Evolutionary conservation across 2,329 filamentous ascomycete species (phyloP), one percentile per base, ranked within the genome.

Genomic region (Whalleya microplaca): DNA sequence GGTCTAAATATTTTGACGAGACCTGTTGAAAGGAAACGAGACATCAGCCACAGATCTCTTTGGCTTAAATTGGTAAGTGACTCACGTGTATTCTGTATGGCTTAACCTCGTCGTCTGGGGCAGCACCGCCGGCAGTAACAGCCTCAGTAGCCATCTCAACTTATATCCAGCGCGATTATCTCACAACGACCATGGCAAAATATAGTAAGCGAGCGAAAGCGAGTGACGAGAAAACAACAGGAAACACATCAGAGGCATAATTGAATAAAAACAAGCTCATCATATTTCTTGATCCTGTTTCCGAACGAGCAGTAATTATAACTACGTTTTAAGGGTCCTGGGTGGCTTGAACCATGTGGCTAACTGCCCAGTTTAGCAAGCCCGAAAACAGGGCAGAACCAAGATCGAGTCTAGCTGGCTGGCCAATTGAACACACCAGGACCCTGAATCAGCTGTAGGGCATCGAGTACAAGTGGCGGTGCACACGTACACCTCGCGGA

Each of bases 1-100:
- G 77, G 45, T 88, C 82, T 1, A 90, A 78, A 69, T 90, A 90
- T 65, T 82, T 84, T 52, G 80, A 83, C 2, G 86, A 89, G 16
- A 90, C 82, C 86, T 88, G 53, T 27, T 7, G 45, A 41, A 32
- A 18, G 12, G n/a, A 41, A 20, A n/a, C 16, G 16, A 27, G 41
- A 52, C 42, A 59, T 76, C 54, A 76, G 72, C 65, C 53, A 66
- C 55, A 58, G 32, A n/a, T n/a, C n/a, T 12, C 5, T 43, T 21
- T 37, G 45, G 21, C 7, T 47, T 29, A 51, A 44, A 53, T 56
- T 44, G 45, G 45, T 29, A 47, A 49, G 52, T 43, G 43, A 74
- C 82, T 76, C 66, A 85, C 84, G 69, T 83, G 83, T 52, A 86
- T 81, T 54, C 73, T 80, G 72, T 86, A 85, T 48, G 80, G 77